These are phyloP conservation scores for Chrysosporium queenslandicum DNA, from an alignment of 2,329 filamentous ascomycete species.

Conservation along the genomic window DNA sequence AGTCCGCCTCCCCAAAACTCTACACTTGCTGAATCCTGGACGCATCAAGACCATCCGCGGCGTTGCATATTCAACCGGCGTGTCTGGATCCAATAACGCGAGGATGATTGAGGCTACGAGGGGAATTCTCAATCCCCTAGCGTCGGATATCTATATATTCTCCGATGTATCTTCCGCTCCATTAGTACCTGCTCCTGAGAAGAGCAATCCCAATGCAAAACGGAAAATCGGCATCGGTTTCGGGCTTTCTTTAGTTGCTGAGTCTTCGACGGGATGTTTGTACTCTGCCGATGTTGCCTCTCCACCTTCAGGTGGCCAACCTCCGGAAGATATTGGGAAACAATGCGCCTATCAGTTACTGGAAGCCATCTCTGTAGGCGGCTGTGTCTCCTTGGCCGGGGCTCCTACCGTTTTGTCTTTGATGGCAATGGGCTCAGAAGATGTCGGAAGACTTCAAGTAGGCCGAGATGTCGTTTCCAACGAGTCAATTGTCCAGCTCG, in stretches of 20 bases:
- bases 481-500: slow-evolving; percentile 68
- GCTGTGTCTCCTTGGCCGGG: slow-evolving; percentile 65
- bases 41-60: slow-evolving; percentile 80
- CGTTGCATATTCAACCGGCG: slow-evolving; percentile 86
- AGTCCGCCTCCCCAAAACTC: slow-evolving; percentile 82
- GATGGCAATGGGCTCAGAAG: slow-evolving; percentile 97
- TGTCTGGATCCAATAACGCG: slow-evolving; percentile 84
- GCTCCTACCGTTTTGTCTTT: slow-evolving; percentile 67
- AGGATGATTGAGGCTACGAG: slow-evolving; percentile 88
- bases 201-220: slow-evolving; percentile 47
- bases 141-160: slow-evolving; percentile 83
- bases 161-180: slow-evolving; percentile 55
- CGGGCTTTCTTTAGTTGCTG: slow-evolving; percentile 79
- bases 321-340: slow-evolving; percentile 84
- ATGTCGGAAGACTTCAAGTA: slow-evolving; percentile 76
- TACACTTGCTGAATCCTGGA: slow-evolving; percentile 77
- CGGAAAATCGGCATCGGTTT: slow-evolving; percentile 75
- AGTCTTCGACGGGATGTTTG: slow-evolving; percentile 75
- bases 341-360: slow-evolving; percentile 81
- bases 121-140: slow-evolving; percentile 75
- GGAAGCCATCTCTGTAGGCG: slow-evolving; percentile 70
- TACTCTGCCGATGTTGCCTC: slow-evolving; percentile 76
- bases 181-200: slow-evolving; percentile 58
- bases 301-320: slow-evolving; percentile 66
- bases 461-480: slow-evolving; percentile 72